Base-by-base conservation (phyloP, 495 filamentous ascomycete species). In the Xylaria nigripes region DNA sequence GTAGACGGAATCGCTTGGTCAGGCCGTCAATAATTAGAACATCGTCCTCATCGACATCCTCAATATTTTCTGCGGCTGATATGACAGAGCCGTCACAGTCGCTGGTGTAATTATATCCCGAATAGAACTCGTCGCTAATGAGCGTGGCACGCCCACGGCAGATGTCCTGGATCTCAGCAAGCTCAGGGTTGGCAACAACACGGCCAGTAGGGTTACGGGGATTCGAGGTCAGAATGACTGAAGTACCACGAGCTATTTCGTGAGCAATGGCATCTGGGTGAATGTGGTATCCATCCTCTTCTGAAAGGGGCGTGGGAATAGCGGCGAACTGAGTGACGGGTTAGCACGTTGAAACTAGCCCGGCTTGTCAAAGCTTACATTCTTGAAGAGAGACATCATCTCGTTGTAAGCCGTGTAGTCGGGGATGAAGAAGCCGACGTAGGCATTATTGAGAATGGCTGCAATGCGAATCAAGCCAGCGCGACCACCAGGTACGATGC, bases 71-170 rank as follows among this genome's bases (percentile, higher is more conserved):
- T 0, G 92, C 91, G 29, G 89, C 84, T 58, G 83, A 88, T 68
- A 96, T 87, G 12, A 89, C 91, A 12, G 81, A 78, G 36, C 92
- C 92, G 59, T 96, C 90, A 67, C 92, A 97, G 70, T 87, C 74
- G 52, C 82, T 86, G 16, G 89, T 93, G 73, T 95, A 95, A 72
- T 95, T 95, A 74, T 95, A 95, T 22, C 90, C 90, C 44, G 88
- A 84, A 70, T 97, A 97, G 78, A 97, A 97, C 72, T 97, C 92
- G 62, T 97, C 92, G 71, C 90, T 86, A 53, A 97, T 89, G 47
- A 97, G 74, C 1, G 91, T 96, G 10, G 89, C 90, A 25, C 88
- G 84, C 63, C 89, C 88, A 57, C 90, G 84, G 76, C 89, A 94
- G 61, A 96, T 85, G 60, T 95, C 86, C 71, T 96, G 88, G 63